Percentiles rank a stretch among this genome's conserved stretches.
Evolutionary conservation across 2,329 filamentous ascomycete species (phyloP).

Genomic region (Cladophialophora chaetospira): DNA sequence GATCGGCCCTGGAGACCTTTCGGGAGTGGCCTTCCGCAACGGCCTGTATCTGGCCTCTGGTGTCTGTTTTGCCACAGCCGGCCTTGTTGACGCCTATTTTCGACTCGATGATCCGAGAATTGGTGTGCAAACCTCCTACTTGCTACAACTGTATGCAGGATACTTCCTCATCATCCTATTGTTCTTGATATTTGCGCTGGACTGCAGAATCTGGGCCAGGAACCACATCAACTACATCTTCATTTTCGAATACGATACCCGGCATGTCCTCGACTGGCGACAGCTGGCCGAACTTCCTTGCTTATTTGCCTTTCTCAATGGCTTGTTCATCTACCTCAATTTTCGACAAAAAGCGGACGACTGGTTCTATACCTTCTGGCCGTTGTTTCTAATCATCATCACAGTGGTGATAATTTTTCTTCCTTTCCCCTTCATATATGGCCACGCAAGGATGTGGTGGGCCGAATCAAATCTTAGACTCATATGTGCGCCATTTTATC

Average conservation of each 20-base stretch:
- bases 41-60: constrained; percentile 70
- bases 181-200: constrained; percentile 79
- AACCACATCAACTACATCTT: constrained; percentile 95
- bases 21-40: constrained; percentile 60
- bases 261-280: constrained; percentile 85
- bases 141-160: constrained; percentile 84
- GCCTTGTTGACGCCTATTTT: constrained; percentile 61
- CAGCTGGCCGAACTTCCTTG: constrained; percentile 84
- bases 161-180: constrained; percentile 84
- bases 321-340: constrained; percentile 85
- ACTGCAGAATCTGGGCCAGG: constrained; percentile 78
- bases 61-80: constrained; percentile 66
- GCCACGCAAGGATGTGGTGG: constrained; percentile 80
- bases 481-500: constrained; percentile 80
- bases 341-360: constrained; percentile 70
- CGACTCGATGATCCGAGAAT: constrained; percentile 54
- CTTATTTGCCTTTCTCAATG: constrained; percentile 73
- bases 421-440: constrained; percentile 72
- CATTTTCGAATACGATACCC: constrained; percentile 92
- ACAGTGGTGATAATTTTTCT: constrained; percentile 71
- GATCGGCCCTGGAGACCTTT: constrained; percentile 60
- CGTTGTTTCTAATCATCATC: constrained; percentile 73
- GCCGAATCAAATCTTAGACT: constrained; percentile 88
- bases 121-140: constrained; percentile 61
- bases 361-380: constrained; percentile 80